Evolutionary conservation across 371 early-diverging fungal species (phyloP), one percentile per base, ranked within the genome.

Genomic region (Syncephalastrum contaminatum): DNA sequence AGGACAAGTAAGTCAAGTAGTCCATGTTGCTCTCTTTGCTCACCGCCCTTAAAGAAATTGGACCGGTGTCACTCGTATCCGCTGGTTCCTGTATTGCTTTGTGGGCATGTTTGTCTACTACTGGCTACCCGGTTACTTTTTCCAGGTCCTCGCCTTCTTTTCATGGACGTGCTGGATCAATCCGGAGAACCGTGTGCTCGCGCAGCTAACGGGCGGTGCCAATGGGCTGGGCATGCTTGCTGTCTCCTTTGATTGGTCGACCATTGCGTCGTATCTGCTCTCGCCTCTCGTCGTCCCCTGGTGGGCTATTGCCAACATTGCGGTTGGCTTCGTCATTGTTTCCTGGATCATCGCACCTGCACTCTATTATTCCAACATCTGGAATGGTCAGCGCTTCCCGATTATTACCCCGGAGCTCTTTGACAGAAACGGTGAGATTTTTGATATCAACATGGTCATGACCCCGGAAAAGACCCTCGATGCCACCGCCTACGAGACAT

Each of bases 51-150:
- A 86, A 88, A 69, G 79, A 2, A 52, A 82, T 57, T 61, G 73
- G 63, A 68, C 70, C 24, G 79, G 79, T 19, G 62, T 75, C 5
- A 69, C 80, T 45, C 84, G 88, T 53, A 66, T 82, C 53, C 69
- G 73, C 54, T 82, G 88, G 69, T 91, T 92, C 72, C 73, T 84
- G 64, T 62, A 89, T 24, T 63, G 67, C 22, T 67, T 84, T 25
- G 62, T 66, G 46, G 75, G 66, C 58, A 77, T 80, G 63, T 88
- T 89, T 55, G 65, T 82, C 4, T 93, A 87, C 72, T 86, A 88
- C 51, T 89, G 85, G 80, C 63, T 94, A 16, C 96, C 96, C 3
- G 86, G 86, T 5, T 89, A 84, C 59, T 73, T 93, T 53, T 83
- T 89, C 69, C 81, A 84, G 7, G 60, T 86, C 18, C 64, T 95